These are phyloP conservation scores for Alnus glutinosa DNA, from an alignment of 306 rosid species.

Conservation along the genomic window DNA sequence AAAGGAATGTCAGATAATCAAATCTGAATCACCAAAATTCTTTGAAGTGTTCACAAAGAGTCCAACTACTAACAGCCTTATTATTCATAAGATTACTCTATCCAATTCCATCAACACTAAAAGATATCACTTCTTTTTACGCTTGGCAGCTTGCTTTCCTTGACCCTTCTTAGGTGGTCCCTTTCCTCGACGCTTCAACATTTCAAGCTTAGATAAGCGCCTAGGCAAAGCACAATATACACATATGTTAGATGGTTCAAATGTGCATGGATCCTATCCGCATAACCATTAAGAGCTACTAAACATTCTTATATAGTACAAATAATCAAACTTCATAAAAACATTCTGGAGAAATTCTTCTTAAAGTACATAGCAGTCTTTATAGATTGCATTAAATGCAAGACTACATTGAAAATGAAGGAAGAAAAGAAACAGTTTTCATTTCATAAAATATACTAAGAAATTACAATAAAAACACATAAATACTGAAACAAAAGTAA, in stretches of 20 bases:
- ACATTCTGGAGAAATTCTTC: not conserved
- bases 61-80: conserved; percentile 14
- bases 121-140: conserved; percentile 48
- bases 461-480: not conserved
- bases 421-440: conserved; percentile 10
- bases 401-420: conserved; percentile 9
- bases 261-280: conserved; percentile 11
- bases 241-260: conserved; percentile 10
- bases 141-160: conserved; percentile 85
- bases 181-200: conserved; percentile 94
- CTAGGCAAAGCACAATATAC: conserved; percentile 36
- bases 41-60: conserved; percentile 10
- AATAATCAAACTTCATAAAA: conserved; percentile 26
- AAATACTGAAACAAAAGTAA: conserved; percentile 7
- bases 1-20: not conserved
- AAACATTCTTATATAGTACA: not conserved
- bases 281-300: conserved; percentile 5
- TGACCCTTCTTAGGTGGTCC: conserved; percentile 96
- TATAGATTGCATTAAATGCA: conserved; percentile 17
- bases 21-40: not conserved
- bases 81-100: conserved; percentile 24
- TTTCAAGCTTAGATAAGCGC: conserved; percentile 81
- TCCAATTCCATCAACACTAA: conserved; percentile 14
- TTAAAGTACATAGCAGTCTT: not conserved
- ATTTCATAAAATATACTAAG: conserved; percentile 3